Evolutionary conservation across 1,284 basidiomycete genomes (phyloP).

Genomic region (Pholiota adiposa): DNA sequence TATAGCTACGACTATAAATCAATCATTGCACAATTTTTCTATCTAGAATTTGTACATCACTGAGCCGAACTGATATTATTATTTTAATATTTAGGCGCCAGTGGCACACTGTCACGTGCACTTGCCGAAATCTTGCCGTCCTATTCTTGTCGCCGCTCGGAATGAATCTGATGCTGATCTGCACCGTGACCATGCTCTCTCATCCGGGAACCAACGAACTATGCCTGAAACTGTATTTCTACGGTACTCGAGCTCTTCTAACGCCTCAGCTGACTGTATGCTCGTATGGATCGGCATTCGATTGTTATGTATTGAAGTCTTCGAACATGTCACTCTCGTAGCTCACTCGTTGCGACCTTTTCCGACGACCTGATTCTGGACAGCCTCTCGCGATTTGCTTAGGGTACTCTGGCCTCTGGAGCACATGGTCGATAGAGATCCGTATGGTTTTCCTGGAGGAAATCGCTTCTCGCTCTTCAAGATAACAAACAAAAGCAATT

Average conservation of each 20-base stretch:
- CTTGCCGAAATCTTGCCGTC: too few relatives aligned
- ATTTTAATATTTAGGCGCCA: too few relatives aligned
- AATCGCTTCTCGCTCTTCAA: background rate
- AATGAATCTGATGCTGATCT: background rate
- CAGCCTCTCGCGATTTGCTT: background rate
- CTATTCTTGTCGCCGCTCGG: background rate
- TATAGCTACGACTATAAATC: too few relatives aligned
- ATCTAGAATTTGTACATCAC: too few relatives aligned
- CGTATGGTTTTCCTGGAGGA: background rate
- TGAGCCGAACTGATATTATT: too few relatives aligned
- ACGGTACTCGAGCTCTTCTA: background rate
- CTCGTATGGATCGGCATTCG: background rate
- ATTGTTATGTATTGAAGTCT: background rate
- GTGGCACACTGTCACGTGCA: too few relatives aligned
- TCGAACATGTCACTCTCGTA: background rate
- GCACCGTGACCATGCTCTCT: background rate
- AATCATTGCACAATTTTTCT: too few relatives aligned
- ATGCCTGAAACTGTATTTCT: background rate
- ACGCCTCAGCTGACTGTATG: background rate
- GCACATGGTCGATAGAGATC: background rate
- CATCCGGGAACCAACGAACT: background rate
- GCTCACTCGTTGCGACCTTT: background rate
- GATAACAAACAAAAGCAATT: background rate
- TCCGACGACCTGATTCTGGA: background rate
- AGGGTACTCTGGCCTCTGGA: background rate